phyloP scores from a whole-genome alignment of 179 eudicot genomes.

The Heliamphora pulchella region DNA sequence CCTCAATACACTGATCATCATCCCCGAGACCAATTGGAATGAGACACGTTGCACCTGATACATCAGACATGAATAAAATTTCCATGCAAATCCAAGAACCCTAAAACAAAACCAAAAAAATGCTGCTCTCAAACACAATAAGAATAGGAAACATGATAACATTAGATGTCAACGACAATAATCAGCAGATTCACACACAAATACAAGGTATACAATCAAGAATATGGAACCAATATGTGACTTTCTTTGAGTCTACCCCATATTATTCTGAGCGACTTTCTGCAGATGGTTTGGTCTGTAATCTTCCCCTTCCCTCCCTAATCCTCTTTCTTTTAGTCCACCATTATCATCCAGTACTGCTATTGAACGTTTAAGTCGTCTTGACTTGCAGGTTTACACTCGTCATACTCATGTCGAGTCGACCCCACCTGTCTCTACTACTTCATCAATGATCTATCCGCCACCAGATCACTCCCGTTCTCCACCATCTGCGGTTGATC shows the following conservation, averaged over 20 bases:
- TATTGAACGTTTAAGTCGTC: too few species aligned
- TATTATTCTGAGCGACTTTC: too few species aligned
- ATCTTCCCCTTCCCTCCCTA: too few species aligned
- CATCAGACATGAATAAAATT: background rate
- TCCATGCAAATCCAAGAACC: background rate
- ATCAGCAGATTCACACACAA: background rate
- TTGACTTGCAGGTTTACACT: too few species aligned
- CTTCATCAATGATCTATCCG: too few species aligned
- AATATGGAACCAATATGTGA: background rate
- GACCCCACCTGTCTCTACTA: too few species aligned
- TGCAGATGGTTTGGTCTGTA: too few species aligned
- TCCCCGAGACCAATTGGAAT: constrained; percentile 86
- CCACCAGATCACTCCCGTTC: background rate
- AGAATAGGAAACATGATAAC: background rate
- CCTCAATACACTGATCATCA: constrained; percentile 96
- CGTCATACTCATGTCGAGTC: too few species aligned
- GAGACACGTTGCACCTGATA: constrained; percentile 73
- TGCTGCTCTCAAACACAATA: constrained; percentile 1
- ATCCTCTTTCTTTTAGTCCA: too few species aligned
- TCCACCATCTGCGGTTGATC: too few species aligned
- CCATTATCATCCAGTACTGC: too few species aligned
- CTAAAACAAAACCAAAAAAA: background rate
- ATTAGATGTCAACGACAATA: background rate
- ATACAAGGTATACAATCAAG: background rate
- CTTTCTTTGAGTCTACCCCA: too few species aligned